Percentiles rank a stretch among this genome's conserved stretches.
These are phyloP conservation scores for Leishmania gerbilli DNA, from an alignment of 208 protist genomes.

Conservation along the genomic window DNA sequence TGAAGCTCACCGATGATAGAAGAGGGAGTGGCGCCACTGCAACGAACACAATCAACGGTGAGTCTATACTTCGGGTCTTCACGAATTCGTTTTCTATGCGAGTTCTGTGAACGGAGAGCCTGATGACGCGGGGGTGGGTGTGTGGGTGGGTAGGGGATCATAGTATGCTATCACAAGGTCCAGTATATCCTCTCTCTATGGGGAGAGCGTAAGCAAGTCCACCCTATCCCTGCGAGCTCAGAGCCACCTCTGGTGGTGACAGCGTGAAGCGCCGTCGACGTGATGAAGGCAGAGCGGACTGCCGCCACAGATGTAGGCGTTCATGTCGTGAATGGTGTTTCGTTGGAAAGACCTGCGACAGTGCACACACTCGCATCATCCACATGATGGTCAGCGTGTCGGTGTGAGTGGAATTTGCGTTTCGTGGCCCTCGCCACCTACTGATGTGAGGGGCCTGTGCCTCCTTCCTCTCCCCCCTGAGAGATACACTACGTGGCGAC, in stretches of 20 bases:
- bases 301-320: background rate
- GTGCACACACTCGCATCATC: background rate
- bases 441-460: background rate
- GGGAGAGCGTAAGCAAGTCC: background rate
- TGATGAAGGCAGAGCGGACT: background rate
- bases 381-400: background rate
- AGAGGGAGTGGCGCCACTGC: too few relatives aligned
- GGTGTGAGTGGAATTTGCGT: background rate
- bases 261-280: background rate
- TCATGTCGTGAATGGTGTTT: background rate
- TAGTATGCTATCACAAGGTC: background rate
- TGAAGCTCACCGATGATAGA: too few relatives aligned
- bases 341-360: background rate
- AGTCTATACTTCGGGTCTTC: too few relatives aligned
- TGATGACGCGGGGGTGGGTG: background rate
- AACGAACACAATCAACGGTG: too few relatives aligned
- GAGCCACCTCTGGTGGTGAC: background rate
- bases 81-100: background rate
- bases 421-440: background rate
- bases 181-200: background rate
- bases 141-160: background rate
- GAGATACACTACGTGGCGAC: background rate
- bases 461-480: too few relatives aligned
- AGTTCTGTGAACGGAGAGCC: conserved; percentile 5
- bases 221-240: background rate